Conservation (phyloP, 805 yeast species). For the Candida quercuum region DNA sequence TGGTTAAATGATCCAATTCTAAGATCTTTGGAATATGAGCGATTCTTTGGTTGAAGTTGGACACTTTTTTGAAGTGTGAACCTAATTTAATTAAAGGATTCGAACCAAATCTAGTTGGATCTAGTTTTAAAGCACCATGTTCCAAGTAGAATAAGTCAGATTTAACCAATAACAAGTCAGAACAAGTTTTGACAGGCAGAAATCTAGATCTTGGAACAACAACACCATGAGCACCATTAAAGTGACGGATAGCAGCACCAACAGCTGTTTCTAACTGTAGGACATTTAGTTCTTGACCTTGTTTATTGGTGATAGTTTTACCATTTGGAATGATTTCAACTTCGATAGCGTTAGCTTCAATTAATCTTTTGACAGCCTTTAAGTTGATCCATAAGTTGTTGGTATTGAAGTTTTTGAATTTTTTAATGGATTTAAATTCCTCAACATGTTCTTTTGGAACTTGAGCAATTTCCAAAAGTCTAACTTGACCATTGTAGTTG, state of each 20-base stretch:
- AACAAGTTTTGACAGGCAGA: slow-evolving; percentile 96
- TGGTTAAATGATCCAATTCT: slow-evolving; percentile 95
- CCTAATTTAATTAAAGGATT: slow-evolving; percentile 95
- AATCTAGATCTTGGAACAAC: slow-evolving; percentile 97
- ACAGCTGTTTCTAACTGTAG: slow-evolving; percentile 97
- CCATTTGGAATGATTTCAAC: slow-evolving; percentile 95
- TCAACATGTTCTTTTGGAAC: slow-evolving; percentile 98
- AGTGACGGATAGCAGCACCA: slow-evolving; percentile 98
- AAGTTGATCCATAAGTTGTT: slow-evolving; percentile 97
- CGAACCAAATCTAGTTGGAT: slow-evolving; percentile 81
- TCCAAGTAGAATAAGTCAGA: slow-evolving; percentile 87
- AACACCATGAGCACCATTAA: slow-evolving; percentile 92
- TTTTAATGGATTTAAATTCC: slow-evolving; percentile 96
- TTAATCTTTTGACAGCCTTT: slow-evolving; percentile 88
- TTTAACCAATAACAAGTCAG: slow-evolving; percentile 90
- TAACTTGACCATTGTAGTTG: slow-evolving; percentile 90
- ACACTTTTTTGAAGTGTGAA: slow-evolving; percentile 92
- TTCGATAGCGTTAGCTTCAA: slow-evolving; percentile 74
- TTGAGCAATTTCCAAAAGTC: slow-evolving; percentile 94
- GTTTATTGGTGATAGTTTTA: slow-evolving; percentile 62
- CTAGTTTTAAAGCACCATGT: slow-evolving; percentile 86
- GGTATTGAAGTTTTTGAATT: slow-evolving; percentile 97
- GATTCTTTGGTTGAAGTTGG: slow-evolving; percentile 83
- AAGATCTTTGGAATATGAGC: slow-evolving; percentile 94
- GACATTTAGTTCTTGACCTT: slow-evolving; percentile 80